These are phyloP conservation scores for Penicillium soppii DNA, from an alignment of 495 filamentous ascomycete genomes.

Conservation along the genomic window DNA sequence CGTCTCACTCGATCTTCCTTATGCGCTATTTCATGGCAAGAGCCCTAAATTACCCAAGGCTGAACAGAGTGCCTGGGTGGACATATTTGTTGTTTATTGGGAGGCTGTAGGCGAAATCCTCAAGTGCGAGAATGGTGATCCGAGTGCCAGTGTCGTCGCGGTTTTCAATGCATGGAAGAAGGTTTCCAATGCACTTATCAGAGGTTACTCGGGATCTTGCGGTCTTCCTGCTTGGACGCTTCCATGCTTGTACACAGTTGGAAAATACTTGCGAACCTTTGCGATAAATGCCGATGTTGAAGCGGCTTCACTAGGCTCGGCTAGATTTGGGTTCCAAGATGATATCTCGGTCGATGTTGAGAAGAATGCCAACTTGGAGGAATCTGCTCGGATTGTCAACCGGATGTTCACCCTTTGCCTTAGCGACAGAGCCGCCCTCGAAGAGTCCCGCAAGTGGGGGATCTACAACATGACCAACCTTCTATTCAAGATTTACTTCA, in stretches of 20 bases:
- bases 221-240: constrained; percentile 83
- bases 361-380: constrained; percentile 79
- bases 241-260: constrained; percentile 80
- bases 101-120: constrained; percentile 70
- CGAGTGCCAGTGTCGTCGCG: constrained; percentile 61
- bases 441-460: constrained; percentile 95
- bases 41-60: constrained; percentile 54
- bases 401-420: constrained; percentile 85
- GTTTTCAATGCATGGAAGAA: constrained; percentile 88
- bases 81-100: constrained; percentile 83
- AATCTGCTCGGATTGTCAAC: constrained; percentile 84
- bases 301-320: constrained; percentile 40
- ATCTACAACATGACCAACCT: constrained; percentile 91
- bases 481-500: constrained; percentile 97
- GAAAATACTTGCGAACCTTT: constrained; percentile 80
- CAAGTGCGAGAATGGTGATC: constrained; percentile 44
- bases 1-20: constrained; percentile 58
- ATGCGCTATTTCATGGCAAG: constrained; percentile 58
- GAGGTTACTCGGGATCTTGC: constrained; percentile 63
- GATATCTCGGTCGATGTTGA: constrained; percentile 70
- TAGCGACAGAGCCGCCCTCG: constrained; percentile 81
- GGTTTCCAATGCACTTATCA: constrained; percentile 64
- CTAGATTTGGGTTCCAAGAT: constrained; percentile 59
- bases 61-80: constrained; percentile 73
- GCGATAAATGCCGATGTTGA: constrained; percentile 80